These are phyloP conservation scores for Leishmania gerbilli DNA, from an alignment of 208 protist species.

Conservation along the genomic window DNA sequence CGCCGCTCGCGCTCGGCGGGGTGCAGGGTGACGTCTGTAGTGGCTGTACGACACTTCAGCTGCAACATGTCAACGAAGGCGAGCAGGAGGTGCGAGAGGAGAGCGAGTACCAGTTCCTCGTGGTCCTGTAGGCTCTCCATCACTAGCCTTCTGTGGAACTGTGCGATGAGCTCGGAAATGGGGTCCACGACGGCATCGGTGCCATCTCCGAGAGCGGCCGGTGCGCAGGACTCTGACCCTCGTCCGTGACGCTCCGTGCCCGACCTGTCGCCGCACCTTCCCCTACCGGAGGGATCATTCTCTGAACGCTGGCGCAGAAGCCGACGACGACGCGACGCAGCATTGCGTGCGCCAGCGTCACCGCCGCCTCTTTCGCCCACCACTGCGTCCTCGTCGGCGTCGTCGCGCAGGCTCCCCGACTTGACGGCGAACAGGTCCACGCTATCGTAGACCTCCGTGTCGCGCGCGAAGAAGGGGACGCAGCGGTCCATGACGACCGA, in stretches of 20 bases:
- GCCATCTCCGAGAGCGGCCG: background rate
- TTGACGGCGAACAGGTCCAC: constrained; percentile 76
- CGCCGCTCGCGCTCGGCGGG: constrained; percentile 42
- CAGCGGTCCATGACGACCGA: constrained; percentile 82
- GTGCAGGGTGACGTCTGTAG: constrained; percentile 33
- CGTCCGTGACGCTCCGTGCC: background rate
- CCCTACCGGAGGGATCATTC: background rate
- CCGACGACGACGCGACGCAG: constrained; percentile 14
- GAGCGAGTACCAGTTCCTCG: constrained; percentile 65
- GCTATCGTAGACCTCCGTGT: constrained; percentile 71
- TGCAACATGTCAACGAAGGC: constrained; percentile 79
- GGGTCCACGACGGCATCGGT: constrained; percentile 35
- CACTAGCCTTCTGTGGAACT: constrained; percentile 65
- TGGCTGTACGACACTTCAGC: constrained; percentile 53
- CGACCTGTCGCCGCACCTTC: constrained; percentile 2
- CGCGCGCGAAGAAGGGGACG: constrained; percentile 68
- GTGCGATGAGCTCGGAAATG: constrained; percentile 56
- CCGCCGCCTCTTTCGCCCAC: constrained; percentile 7
- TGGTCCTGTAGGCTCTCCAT: constrained; percentile 72
- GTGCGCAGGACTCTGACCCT: background rate
- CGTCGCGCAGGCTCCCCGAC: constrained; percentile 40
- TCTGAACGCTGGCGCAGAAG: constrained; percentile 27
- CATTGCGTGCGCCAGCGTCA: background rate
- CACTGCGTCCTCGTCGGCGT: constrained; percentile 5
- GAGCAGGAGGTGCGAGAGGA: constrained; percentile 70